Evolutionary conservation across 768 basidiomycete species (phyloP).

Genomic region (Guyanaporus albipodus): DNA sequence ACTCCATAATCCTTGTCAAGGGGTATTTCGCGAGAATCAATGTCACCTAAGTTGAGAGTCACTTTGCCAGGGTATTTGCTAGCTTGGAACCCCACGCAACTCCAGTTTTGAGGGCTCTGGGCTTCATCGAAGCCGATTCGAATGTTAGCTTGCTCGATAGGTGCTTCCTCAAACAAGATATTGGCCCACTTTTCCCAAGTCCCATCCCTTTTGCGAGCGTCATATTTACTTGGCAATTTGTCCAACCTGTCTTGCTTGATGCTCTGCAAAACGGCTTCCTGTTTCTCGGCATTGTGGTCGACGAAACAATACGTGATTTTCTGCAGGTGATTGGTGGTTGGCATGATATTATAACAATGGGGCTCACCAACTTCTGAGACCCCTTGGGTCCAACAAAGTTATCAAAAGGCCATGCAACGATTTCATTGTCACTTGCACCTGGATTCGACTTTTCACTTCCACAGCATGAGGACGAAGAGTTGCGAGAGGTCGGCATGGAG

Average conservation of each 20-base stretch:
- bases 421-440: no score
- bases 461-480: no score
- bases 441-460: no score
- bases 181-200: neutral
- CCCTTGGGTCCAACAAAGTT: no score
- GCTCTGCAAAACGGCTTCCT: neutral
- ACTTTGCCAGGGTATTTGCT: neutral
- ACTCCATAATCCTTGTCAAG: neutral
- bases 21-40: neutral
- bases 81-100: neutral
- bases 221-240: neutral
- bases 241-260: neutral
- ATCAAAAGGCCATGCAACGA: no score
- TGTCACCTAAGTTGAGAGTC: neutral
- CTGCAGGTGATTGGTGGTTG: neutral
- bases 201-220: no score
- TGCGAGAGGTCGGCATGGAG: no score
- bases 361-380: no score
- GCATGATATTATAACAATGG: no score
- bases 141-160: neutral
- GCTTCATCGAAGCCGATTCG: neutral
- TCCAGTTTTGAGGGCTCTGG: neutral
- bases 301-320: neutral
- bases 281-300: neutral
- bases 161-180: neutral